Evolutionary conservation across 495 filamentous ascomycete genomes (phyloP).

Genomic region (Penicillium psychrofluorescens): DNA sequence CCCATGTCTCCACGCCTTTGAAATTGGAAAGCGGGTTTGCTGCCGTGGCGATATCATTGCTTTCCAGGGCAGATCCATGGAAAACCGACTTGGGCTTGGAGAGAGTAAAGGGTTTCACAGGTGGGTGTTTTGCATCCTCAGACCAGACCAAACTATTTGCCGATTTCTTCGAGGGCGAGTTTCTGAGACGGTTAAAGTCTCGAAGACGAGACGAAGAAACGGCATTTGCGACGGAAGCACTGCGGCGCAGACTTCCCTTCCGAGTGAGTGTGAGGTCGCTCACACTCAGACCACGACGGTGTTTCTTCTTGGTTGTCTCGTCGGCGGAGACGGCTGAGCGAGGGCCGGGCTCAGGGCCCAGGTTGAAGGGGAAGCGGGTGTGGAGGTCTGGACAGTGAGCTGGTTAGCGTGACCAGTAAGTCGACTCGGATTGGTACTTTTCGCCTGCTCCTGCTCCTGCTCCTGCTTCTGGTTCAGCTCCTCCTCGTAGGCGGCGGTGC

Average conservation of each 20-base stretch:
- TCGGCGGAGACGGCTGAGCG: neutral
- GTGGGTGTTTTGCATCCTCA: too few relatives aligned
- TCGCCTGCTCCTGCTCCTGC: too few relatives aligned
- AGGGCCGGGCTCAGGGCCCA: constrained; percentile 11
- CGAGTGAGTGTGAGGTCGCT: neutral
- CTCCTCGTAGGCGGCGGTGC: constrained; percentile 8
- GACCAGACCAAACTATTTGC: too few relatives aligned
- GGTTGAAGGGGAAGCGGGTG: constrained; percentile 24
- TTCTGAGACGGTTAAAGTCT: too few relatives aligned
- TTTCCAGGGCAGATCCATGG: neutral
- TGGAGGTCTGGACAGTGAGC: constrained; percentile 9
- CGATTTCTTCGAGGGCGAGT: too few relatives aligned
- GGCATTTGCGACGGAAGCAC: too few relatives aligned
- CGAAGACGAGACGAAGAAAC: too few relatives aligned
- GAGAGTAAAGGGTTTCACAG: too few relatives aligned
- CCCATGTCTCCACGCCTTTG: constrained; percentile 21
- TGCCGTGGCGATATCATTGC: constrained; percentile 14
- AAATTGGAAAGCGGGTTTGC: constrained; percentile 21
- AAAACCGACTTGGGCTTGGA: too few relatives aligned
- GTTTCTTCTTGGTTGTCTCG: constrained; percentile 4
- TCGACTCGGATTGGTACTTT: too few relatives aligned
- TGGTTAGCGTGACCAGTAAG: neutral
- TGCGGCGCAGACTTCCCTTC: too few relatives aligned
- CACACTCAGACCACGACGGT: constrained; percentile 20
- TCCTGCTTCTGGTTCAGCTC: neutral